Base-by-base conservation (phyloP, 129 eudicot genomes). In the Flaveria linearis region DNA sequence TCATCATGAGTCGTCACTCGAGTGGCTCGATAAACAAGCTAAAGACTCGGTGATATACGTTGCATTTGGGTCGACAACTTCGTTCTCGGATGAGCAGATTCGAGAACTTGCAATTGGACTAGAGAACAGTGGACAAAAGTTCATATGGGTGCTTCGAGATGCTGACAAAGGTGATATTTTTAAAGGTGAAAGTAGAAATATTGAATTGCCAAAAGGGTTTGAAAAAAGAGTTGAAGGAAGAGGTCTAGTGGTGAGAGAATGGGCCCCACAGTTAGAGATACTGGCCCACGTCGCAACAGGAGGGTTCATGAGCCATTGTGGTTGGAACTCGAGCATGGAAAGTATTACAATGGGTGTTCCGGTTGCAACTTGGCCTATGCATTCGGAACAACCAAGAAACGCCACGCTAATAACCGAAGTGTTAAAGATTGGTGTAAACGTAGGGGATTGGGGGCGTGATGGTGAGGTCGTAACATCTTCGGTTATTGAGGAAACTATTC, bases 11-110 rank as follows among this genome's bases (percentile, higher is more conserved):
- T 20, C 22, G 11, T 58, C 61, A 23, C 74, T 88, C 14, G 22
- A 71, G 20, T 85, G 88, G 92, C 90, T 88, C 0, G 92, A 88
- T 53, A 78, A 81, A 43, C 90, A 81, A 45, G 83, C 13, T n/a
- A 41, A 69, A 16, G 81, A 83, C 49, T 85, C 88, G 0, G 88
- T 88, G 9, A 61, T 88, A 23, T 83, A 75, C 39, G 84, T 83
- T 43, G 79, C 88, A 0, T 88, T 88, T 61, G 92, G 92, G 7
- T 73, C 89, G 7, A 83, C 89, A 1, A 76, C 81, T 55, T 65
- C 84, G 0, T 30, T 87, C 0, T 7, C 81, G 17, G 64, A 84
- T 5, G 79, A 74, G 8, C 78, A 84, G 25, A 76, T 84, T 11
- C 45, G 26, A 20, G 83, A 84, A 13, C 71, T 86, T 0, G 87